Base-by-base conservation (phyloP, 148 eudicot species). In the Salicornia ramosissima region DNA sequence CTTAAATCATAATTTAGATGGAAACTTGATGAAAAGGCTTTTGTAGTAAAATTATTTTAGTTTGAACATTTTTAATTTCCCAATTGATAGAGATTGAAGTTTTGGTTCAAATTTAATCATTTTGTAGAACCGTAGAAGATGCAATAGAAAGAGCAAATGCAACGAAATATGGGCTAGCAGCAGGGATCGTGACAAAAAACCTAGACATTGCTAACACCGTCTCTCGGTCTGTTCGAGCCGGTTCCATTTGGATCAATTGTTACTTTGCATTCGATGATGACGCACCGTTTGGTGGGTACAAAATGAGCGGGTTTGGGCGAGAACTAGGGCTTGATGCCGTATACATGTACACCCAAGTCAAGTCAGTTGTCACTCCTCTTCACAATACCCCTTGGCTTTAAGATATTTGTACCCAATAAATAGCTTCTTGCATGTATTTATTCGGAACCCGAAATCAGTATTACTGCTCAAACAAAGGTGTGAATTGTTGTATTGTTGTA, bases 241-340 rank as follows among this genome's bases (percentile, higher is more conserved):
- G 97, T 6, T 39, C 78, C 3, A 82, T 91, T 47, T 91, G 92
- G 96, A 73, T 91, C 49, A 91, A 91, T 34, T 91, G 97, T 57
- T 89, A 89, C 74, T 84, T 85, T n/a, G 96, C 81, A 2, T 84
- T 91, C 57, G 90, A 87, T 62, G 12, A 2, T 0, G 97, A 89
- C 55, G 79, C 69, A 11, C 90, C 97, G 0, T 84, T 74, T 64
- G 97, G 96, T 24, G 97, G 96, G 5, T 91, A 85, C 64, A 89
- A 89, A 60, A 87, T 87, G 90, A 91, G 97, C 13, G 97, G 97
- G 4, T 84, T 85, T 16, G 97, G 96, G 12, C 81, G 84, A 64
- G 97, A 91, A 36, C 24, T 39, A 16, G 97, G 90, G 24, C 67
- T 86, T 47, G 88, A 89, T 5, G 87, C 76, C 26, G 85, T 91